Conservation (phyloP, 352 stramenopile species). For the Pythium aquatile region DNA sequence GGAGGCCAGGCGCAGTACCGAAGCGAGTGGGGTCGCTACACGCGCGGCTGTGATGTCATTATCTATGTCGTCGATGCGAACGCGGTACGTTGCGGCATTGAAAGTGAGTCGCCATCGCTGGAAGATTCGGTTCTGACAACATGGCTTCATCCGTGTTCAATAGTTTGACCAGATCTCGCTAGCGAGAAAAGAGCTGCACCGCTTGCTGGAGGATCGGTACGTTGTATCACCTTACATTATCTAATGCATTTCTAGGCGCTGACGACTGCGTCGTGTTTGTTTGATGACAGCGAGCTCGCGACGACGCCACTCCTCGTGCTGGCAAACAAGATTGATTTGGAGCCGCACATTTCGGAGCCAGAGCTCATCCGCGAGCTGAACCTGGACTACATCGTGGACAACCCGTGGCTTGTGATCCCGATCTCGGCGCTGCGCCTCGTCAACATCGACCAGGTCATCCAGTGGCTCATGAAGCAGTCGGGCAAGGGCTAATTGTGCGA, state of each 20-base stretch:
- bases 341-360: conserved; percentile 90
- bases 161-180: conserved; percentile 93
- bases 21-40: conserved; percentile 93
- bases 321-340: conserved; percentile 99
- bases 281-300: conserved; percentile 56
- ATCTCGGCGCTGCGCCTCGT: conserved; percentile 96
- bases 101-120: background rate
- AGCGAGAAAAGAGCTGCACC: conserved; percentile 93
- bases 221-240: conserved; percentile 9
- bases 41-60: conserved; percentile 97
- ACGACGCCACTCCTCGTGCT: conserved; percentile 95
- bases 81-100: conserved; percentile 59
- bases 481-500: conserved; percentile 69
- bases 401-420: conserved; percentile 98
- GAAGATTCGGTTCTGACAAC: conserved; percentile 13
- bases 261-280: background rate
- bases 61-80: conserved; percentile 98
- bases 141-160: conserved; percentile 13
- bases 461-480: conserved; percentile 96
- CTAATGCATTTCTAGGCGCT: background rate
- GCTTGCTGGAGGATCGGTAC: conserved; percentile 93
- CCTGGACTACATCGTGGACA: conserved; percentile 98
- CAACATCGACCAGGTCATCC: conserved; percentile 97
- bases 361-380: conserved; percentile 94
- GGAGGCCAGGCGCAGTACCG: conserved; percentile 96